Evolutionary conservation across 1,284 basidiomycete genomes (phyloP), one percentile per base, ranked within the genome.

Genomic region (Puccinia sorghi): DNA sequence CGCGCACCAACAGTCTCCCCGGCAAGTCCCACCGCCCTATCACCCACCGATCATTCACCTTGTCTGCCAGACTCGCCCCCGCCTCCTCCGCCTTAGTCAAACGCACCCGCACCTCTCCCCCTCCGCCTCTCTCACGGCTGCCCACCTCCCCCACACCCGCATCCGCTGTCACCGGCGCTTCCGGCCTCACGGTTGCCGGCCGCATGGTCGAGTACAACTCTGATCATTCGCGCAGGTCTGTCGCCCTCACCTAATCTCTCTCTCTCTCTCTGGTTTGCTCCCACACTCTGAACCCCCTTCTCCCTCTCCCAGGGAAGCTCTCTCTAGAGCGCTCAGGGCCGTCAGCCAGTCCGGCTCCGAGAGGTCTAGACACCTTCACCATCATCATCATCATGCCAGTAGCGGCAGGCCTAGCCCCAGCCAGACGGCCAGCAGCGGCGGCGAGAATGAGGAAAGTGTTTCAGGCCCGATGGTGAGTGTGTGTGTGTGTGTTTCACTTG

Each of bases 1-100:
- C 59, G 37, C 59, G 59, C 20, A 20, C 59, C 32, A 39, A 61
- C 37, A 61, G 59, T 61, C 59, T 61, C 1, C 59, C 59, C 8
- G 59, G 59, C 4, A 61, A 61, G 32, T 3, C 59, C 2, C 59
- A 59, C 15, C 59, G 17, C 6, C 59, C 32, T 4, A 3, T 20
- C 37, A 8, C 59, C 32, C 59, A 11, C 32, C 11, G 57, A 4
- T 37, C 57, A 4, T 37, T 15, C 57, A 59, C 25, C 59, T 17
- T 17, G 9, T 61, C 59, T 2, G 59, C 15, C 5, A 12, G 15
- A 0, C 57, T 0, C 57, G 22, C 11, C 54, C 54, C 57, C 17
- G 17, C 15, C 4, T 6, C 56, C 56, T 32, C 32, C 22, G 1
- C 54, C 54, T 56, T 22, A 2, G 22, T 22, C 37, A 61, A 61